Evolutionary conservation across 805 yeast genomes (phyloP).

Genomic region (Suhomyces canberraensis): DNA sequence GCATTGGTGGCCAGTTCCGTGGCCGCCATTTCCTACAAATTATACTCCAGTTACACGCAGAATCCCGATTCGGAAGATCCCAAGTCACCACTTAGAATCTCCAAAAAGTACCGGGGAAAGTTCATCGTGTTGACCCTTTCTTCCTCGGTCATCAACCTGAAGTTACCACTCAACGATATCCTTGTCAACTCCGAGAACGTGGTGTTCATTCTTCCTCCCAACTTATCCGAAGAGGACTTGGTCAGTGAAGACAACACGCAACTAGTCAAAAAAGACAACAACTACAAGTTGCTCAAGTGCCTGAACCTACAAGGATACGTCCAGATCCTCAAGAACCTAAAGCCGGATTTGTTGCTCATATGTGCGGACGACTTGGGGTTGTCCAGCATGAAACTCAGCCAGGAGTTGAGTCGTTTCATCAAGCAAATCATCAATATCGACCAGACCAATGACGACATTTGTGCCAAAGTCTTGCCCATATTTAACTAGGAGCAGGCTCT

Average conservation of each 20-base stretch:
- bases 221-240: conserved; percentile 38
- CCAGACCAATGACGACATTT: conserved; percentile 22
- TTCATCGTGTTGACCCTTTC: conserved; percentile 41
- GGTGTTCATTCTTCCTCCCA: conserved; percentile 43
- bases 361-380: conserved; percentile 44
- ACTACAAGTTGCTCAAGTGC: conserved; percentile 39
- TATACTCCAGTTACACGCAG: conserved; percentile 21
- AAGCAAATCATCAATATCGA: conserved; percentile 31
- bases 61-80: conserved; percentile 1
- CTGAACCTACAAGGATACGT: conserved; percentile 40
- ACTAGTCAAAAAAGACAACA: conserved; percentile 12
- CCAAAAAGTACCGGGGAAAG: conserved; percentile 25
- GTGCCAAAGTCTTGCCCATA: conserved; percentile 18
- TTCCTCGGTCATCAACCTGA: conserved; percentile 35
- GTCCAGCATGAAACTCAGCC: conserved; percentile 21
- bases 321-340: conserved; percentile 35
- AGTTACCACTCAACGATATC: conserved; percentile 38
- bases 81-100: conserved; percentile 4
- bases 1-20: conserved; percentile 36
- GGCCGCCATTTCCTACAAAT: conserved; percentile 30
- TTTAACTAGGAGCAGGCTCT: conserved; percentile 10
- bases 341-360: conserved; percentile 39
- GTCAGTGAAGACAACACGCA: conserved; percentile 8
- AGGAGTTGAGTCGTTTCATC: conserved; percentile 37
- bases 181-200: conserved; percentile 36